Evolutionary conservation across 176 grass and related monocot species (phyloP).

Genomic region (Secale cereale): DNA sequence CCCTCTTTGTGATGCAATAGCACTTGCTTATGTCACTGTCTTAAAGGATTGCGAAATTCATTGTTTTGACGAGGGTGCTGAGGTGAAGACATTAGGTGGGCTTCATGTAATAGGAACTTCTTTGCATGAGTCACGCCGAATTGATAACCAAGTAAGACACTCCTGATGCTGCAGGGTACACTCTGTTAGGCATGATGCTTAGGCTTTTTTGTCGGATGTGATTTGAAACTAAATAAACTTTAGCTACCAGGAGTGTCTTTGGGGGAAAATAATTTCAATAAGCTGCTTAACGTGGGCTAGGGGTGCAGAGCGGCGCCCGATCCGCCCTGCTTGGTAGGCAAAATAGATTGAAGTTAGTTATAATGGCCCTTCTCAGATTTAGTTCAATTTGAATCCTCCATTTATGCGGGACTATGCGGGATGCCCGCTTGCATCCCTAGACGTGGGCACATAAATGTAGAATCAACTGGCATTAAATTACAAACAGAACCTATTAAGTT

Average conservation of each 20-base stretch:
- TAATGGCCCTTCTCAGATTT: no score
- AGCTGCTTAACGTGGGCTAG: background rate
- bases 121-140: slow-evolving; percentile 90
- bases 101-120: slow-evolving; percentile 98
- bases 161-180: background rate
- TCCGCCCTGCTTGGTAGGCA: no score
- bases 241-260: background rate
- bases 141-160: slow-evolving; percentile 94
- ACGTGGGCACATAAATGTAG: background rate
- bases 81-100: slow-evolving; percentile 88
- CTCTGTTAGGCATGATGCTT: background rate
- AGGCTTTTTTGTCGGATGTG: background rate
- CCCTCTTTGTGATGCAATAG: slow-evolving; percentile 67
- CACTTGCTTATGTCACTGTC: slow-evolving; percentile 69
- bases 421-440: no score
- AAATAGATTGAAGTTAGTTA: no score
- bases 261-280: background rate
- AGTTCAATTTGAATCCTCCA: no score
- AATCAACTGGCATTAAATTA: slow-evolving; percentile 9
- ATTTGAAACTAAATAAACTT: background rate
- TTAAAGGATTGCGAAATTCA: slow-evolving; percentile 81
- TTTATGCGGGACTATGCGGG: no score
- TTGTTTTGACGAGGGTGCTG: slow-evolving; percentile 75
- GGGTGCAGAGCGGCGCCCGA: no score
- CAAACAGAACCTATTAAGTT: background rate